Evolutionary conservation across 2,329 filamentous ascomycete genomes (phyloP).

Genomic region (Teratosphaeria gauchensis): DNA sequence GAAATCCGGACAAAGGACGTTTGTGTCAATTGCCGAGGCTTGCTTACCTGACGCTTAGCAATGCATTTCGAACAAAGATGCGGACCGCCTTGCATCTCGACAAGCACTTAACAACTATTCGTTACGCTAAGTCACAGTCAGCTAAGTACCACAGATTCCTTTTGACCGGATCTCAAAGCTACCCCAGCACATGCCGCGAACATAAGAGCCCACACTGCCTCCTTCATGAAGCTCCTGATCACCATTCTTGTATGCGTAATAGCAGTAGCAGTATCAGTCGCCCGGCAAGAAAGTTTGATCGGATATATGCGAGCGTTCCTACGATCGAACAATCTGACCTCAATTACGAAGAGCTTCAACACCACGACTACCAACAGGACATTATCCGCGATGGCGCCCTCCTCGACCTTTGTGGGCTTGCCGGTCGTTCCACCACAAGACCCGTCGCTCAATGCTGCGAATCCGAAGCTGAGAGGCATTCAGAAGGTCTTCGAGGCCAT

Average conservation of each 20-base stretch:
- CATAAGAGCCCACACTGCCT: conserved; percentile 4
- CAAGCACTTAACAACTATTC: not conserved
- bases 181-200: not conserved
- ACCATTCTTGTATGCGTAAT: conserved; percentile 32
- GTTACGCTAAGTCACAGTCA: conserved; percentile 2
- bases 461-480: conserved; percentile 65
- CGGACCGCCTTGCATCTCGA: not conserved
- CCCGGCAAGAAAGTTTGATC: conserved; percentile 17
- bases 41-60: not conserved
- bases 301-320: conserved; percentile 33
- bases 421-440: conserved; percentile 38
- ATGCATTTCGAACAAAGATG: not conserved
- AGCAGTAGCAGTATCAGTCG: conserved; percentile 26
- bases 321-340: conserved; percentile 17
- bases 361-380: conserved; percentile 23
- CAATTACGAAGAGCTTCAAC: conserved; percentile 15
- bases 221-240: conserved; percentile 23
- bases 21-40: not conserved
- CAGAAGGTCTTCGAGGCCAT: conserved; percentile 73
- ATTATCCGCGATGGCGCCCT: conserved; percentile 21
- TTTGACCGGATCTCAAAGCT: conserved; percentile 6
- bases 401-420: conserved; percentile 35
- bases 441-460: conserved; percentile 40
- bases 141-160: conserved; percentile 4
- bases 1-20: not conserved